Evolutionary conservation across 768 basidiomycete genomes (phyloP).

Genomic region (Xerocomus spinulosus): DNA sequence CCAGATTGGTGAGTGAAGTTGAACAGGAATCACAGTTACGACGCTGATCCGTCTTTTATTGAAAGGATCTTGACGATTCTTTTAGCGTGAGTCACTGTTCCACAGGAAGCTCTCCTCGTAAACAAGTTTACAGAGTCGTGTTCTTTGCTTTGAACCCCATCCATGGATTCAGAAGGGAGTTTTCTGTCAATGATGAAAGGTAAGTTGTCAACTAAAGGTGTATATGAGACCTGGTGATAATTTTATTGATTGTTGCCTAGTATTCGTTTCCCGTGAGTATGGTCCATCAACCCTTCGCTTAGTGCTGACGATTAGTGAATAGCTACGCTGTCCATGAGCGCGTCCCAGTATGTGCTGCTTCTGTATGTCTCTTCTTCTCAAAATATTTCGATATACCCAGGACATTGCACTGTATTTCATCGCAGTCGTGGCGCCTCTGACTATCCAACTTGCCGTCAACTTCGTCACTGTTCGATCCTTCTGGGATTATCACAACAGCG

Average conservation of each 20-base stretch:
- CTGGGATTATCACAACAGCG: conserved; percentile 84
- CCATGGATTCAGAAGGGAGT: conserved; percentile 69
- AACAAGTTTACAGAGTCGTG: conserved; percentile 38
- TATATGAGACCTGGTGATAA: background rate
- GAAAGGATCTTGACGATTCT: conserved; percentile 61
- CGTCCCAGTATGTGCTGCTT: conserved; percentile 54
- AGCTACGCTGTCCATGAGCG: conserved; percentile 75
- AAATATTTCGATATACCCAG: conserved; percentile 24
- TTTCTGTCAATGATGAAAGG: conserved; percentile 76
- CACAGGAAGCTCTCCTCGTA: background rate
- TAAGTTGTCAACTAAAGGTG: conserved; percentile 29
- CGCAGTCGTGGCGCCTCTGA: conserved; percentile 59
- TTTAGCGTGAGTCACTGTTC: conserved; percentile 48
- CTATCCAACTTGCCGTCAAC: conserved; percentile 67
- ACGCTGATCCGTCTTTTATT: conserved; percentile 1
- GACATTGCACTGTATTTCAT: conserved; percentile 49
- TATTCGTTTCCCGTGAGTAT: conserved; percentile 25
- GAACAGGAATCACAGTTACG: background rate
- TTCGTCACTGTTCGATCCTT: conserved; percentile 68
- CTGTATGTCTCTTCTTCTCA: background rate
- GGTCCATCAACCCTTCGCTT: background rate
- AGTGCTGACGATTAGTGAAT: conserved; percentile 6
- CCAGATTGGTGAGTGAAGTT: conserved; percentile 64
- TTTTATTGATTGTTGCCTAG: conserved; percentile 15
- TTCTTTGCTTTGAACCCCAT: conserved; percentile 65